A percentile compares a stretch with the other conserved stretches of the same genome.
These are phyloP conservation scores for Macrolepiota albuminosa DNA, from an alignment of 768 basidiomycete species.

Conservation along the genomic window DNA sequence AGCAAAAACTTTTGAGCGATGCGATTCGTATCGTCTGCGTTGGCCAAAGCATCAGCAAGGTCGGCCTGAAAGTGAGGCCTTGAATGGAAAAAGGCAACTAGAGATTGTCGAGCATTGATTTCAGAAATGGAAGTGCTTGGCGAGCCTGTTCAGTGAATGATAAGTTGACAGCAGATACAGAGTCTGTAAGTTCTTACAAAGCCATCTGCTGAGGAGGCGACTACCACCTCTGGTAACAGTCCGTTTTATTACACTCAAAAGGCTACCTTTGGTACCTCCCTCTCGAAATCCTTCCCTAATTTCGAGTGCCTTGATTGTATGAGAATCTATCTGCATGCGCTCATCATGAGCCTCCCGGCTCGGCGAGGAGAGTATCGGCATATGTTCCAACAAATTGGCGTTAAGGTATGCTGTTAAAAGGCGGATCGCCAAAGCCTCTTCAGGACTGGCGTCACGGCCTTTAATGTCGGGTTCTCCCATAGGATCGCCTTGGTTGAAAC, in stretches of 20 bases:
- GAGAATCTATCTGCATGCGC: constrained; percentile 86
- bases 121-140: constrained; percentile 74
- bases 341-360: constrained; percentile 46
- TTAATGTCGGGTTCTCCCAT: neutral
- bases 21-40: constrained; percentile 67
- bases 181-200: constrained; percentile 56
- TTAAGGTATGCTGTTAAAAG: constrained; percentile 64
- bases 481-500: neutral
- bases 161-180: constrained; percentile 10
- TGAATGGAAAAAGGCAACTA: constrained; percentile 66
- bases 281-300: constrained; percentile 72
- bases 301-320: constrained; percentile 87
- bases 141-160: constrained; percentile 49
- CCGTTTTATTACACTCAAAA: constrained; percentile 69
- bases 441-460: constrained; percentile 20
- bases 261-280: constrained; percentile 67
- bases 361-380: constrained; percentile 60
- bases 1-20: constrained; percentile 75
- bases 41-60: constrained; percentile 47
- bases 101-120: constrained; percentile 69
- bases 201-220: constrained; percentile 67
- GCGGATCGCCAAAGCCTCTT: constrained; percentile 53
- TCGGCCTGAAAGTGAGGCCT: constrained; percentile 64
- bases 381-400: constrained; percentile 69
- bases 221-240: constrained; percentile 77